These are phyloP conservation scores for Podospora pseudoanserina DNA, from an alignment of 495 filamentous ascomycete species.

Conservation along the genomic window DNA sequence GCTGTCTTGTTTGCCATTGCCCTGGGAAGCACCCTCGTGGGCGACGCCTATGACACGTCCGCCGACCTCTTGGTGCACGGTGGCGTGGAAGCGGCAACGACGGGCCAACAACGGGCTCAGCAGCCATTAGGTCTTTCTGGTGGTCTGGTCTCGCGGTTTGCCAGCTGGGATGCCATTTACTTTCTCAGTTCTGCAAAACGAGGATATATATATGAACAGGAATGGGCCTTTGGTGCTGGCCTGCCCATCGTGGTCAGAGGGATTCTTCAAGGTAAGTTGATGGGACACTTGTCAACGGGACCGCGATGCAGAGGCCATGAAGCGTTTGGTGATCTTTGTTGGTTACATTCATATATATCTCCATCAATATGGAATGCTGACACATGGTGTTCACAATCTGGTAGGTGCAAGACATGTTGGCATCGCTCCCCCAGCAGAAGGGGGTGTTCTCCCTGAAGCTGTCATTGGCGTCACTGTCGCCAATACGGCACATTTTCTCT, in stretches of 20 bases:
- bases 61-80: conserved; percentile 61
- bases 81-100: background rate
- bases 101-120: conserved; percentile 22
- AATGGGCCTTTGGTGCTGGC: conserved; percentile 88
- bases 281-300: background rate
- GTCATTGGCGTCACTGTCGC: conserved; percentile 61
- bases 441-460: conserved; percentile 24
- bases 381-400: background rate
- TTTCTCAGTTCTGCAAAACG: conserved; percentile 64
- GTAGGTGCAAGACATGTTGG: conserved; percentile 13
- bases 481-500: conserved; percentile 68
- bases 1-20: conserved; percentile 62
- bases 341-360: background rate
- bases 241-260: conserved; percentile 52
- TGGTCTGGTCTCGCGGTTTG: conserved; percentile 51
- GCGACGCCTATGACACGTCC: conserved; percentile 20
- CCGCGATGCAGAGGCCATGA: background rate
- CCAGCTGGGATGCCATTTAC: conserved; percentile 92
- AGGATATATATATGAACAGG: conserved; percentile 86
- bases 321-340: background rate
- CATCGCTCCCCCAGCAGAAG: conserved; percentile 4
- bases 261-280: conserved; percentile 31
- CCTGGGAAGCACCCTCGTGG: conserved; percentile 47
- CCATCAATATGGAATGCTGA: background rate
- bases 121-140: conserved; percentile 36